Conservation (phyloP, 129 eudicot species). For the Silybum marianum region DNA sequence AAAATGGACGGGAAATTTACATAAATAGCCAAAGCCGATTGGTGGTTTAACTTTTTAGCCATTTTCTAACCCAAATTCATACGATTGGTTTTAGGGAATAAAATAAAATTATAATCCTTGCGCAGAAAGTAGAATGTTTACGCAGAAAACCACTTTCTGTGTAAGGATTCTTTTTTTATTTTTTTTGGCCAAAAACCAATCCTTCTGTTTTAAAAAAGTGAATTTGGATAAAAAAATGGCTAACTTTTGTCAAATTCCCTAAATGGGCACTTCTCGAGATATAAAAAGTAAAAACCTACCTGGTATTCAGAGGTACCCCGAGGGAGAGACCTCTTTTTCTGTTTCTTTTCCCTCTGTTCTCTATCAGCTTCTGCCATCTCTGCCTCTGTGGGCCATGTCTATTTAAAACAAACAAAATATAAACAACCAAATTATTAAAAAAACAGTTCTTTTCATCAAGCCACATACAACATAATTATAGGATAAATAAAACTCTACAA, state of each 20-base stretch:
- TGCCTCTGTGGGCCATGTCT: slow-evolving; percentile 99
- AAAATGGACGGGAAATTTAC: neutral
- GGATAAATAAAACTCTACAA: neutral
- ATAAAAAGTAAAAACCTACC: slow-evolving; percentile 38
- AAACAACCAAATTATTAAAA: slow-evolving; percentile 5
- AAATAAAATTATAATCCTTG: no score
- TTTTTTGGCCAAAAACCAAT: no score
- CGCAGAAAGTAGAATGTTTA: no score
- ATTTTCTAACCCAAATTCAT: no score
- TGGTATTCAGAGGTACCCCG: slow-evolving; percentile 93
- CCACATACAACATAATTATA: neutral
- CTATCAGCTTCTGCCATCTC: slow-evolving; percentile 96
- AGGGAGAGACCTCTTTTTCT: slow-evolving; percentile 71
- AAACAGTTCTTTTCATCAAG: neutral
- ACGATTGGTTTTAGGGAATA: no score
- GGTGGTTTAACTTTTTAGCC: no score
- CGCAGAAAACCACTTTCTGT: no score
- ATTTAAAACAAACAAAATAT: neutral
- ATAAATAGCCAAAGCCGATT: no score
- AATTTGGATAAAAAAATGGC: neutral
- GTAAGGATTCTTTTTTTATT: no score
- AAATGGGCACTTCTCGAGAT: neutral
- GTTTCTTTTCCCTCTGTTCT: slow-evolving; percentile 61
- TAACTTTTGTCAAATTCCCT: neutral
- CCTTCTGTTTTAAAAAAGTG: no score